Conservation (phyloP, 2,329 filamentous ascomycete genomes). For the Bipolaris victoriae region DNA sequence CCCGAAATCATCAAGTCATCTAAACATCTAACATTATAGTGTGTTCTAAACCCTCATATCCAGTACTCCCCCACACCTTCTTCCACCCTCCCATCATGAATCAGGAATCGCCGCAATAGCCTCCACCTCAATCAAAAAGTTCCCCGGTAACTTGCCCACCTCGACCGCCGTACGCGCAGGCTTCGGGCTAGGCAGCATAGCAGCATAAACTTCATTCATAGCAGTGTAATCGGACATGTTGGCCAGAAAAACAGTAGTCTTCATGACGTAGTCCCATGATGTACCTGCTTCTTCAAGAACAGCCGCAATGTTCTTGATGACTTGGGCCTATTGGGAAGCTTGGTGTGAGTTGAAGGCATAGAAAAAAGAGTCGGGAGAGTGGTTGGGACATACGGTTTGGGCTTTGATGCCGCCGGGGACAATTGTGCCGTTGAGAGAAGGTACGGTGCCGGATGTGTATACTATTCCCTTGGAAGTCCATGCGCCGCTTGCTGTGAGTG, state of each 20-base stretch:
- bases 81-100: constrained; percentile 7
- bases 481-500: constrained; percentile 30
- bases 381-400: constrained; percentile 26
- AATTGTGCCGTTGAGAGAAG: constrained; percentile 37
- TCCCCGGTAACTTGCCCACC: constrained; percentile 41
- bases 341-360: background rate
- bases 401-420: constrained; percentile 34
- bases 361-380: rapidly evolving
- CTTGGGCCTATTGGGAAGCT: constrained; percentile 32
- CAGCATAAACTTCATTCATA: constrained; percentile 43
- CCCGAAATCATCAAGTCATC: too few relatives aligned
- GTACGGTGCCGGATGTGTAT: constrained; percentile 41
- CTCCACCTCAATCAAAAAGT: constrained; percentile 42
- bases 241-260: constrained; percentile 42
- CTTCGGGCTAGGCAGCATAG: constrained; percentile 40
- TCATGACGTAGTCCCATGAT: constrained; percentile 44
- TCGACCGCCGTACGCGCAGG: constrained; percentile 40
- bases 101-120: constrained; percentile 42
- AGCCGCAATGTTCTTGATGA: constrained; percentile 42
- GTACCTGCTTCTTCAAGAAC: constrained; percentile 42
- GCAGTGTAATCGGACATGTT: constrained; percentile 43
- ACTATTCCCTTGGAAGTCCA: constrained; percentile 42
- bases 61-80: background rate
- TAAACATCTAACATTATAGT: too few relatives aligned
- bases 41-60: background rate